Percentiles rank a stretch among this genome's conserved stretches.
Evolutionary conservation across 2,329 filamentous ascomycete genomes (phyloP).

Genomic region (Aspergillus arachidicola): DNA sequence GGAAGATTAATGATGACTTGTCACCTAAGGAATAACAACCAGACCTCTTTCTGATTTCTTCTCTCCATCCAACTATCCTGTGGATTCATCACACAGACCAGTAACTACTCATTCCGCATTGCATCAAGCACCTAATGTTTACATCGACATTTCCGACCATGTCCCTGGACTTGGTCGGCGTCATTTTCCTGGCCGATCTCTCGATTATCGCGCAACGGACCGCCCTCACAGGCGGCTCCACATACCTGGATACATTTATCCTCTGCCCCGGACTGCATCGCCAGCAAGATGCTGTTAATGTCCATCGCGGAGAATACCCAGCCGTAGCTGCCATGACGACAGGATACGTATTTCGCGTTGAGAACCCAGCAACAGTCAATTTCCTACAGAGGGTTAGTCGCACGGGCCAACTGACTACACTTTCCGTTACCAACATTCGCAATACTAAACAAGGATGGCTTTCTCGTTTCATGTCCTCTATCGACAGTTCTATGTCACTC

Average conservation of each 20-base stretch:
- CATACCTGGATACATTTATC: background rate
- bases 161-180: background rate
- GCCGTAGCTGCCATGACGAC: background rate
- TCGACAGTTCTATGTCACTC: background rate
- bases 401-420: background rate
- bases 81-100: accelerated
- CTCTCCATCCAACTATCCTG: too few species aligned
- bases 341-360: background rate
- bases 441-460: background rate
- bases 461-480: background rate
- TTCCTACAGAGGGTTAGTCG: background rate
- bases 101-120: background rate
- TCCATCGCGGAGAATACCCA: background rate
- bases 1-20: background rate
- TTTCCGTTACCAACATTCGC: background rate
- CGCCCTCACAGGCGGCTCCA: background rate
- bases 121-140: background rate
- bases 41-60: too few species aligned
- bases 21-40: background rate
- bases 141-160: background rate
- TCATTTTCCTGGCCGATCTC: background rate
- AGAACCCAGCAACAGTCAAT: background rate
- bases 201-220: background rate
- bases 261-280: background rate
- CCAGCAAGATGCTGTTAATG: background rate